These are phyloP conservation scores for Hymenochaete sp. DNA, from an alignment of 1,284 basidiomycete species.

Conservation along the genomic window DNA sequence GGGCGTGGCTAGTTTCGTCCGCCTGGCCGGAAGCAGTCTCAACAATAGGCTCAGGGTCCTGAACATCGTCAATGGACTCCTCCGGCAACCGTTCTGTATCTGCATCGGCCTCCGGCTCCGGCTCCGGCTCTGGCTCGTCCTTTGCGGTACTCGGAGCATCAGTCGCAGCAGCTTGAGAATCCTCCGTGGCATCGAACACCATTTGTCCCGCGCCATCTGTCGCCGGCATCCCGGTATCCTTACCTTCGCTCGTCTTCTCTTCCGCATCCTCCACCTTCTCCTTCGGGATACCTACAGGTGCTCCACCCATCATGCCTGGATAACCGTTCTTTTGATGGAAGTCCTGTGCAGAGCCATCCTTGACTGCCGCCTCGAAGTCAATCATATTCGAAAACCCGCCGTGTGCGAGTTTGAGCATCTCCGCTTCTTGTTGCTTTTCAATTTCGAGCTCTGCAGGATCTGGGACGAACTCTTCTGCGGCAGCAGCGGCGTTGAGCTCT, in stretches of 20 bases:
- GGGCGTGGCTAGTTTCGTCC: slow-evolving; percentile 1
- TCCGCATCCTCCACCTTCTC: slow-evolving; percentile 20
- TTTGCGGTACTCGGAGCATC: slow-evolving; percentile 4
- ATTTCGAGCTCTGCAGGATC: slow-evolving; percentile 39
- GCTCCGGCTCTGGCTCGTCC: neutral
- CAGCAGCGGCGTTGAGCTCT: slow-evolving; percentile 31
- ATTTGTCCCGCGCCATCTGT: slow-evolving; percentile 27
- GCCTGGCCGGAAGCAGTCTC: slow-evolving; percentile 1
- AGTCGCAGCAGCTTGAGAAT: slow-evolving; percentile 18
- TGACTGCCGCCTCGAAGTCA: slow-evolving; percentile 44
- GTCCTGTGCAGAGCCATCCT: slow-evolving; percentile 35
- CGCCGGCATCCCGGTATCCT: slow-evolving; percentile 25
- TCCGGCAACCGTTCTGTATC: neutral
- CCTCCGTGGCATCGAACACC: slow-evolving; percentile 21
- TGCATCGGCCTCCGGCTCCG: slow-evolving; percentile 1
- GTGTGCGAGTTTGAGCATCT: slow-evolving; percentile 42
- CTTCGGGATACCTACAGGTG: slow-evolving; percentile 10
- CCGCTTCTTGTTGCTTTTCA: slow-evolving; percentile 42
- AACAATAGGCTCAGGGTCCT: neutral
- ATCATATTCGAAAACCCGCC: slow-evolving; percentile 41
- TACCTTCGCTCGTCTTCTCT: slow-evolving; percentile 17
- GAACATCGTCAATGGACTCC: neutral
- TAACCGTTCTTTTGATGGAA: slow-evolving; percentile 38
- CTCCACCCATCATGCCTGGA: slow-evolving; percentile 35
- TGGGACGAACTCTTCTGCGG: slow-evolving; percentile 33